Base-by-base conservation (phyloP, 2,329 filamentous ascomycete species). In the Zymoseptoria crescenta region DNA sequence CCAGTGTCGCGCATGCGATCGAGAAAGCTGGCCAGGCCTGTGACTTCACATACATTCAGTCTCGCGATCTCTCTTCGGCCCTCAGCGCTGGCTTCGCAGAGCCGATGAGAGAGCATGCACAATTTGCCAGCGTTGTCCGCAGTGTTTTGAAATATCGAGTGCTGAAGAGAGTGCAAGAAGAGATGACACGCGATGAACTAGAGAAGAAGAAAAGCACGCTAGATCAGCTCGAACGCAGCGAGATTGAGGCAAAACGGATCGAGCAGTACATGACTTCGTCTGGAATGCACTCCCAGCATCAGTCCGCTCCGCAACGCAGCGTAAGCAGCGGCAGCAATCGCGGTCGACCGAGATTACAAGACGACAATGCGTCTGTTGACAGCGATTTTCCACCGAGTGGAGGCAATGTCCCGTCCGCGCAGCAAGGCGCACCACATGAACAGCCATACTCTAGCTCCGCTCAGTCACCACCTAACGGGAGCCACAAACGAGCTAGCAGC, bases 31-130 rank as follows among this genome's bases (percentile, higher is more conserved):
- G 94, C 0, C 94, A 99, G 75, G 94, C 94, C 1, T 91, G 93
- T 8, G 94, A 99, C 72, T 89, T 90, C 8, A 96, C 94, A 0
- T 99, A 97, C 72, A 92, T 99, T 64, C 91, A 90, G 8, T 97
- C 93, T 0, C 90, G 96, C 68, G 94, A 99, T 72, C 79, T 99
- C 2, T 92, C 92, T 0, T 86, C 85, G 1, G 88, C 88, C 0
- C 78, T 99, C n/a, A 92, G 92, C 20, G 92, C 93, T 35, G 94
- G 86, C 65, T 99, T 99, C 71, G 91, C 95, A 0, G 95, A 99
- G 71, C 94, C 94, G 0, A 96, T 99, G 91, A 85, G 95, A 57
- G 94, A 99, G 76, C 96, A 91, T 69, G 92, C 94, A 10, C 94
- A 99, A 70, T 99, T 99, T 73, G 94, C 94, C 0, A 90, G 94